phyloP scores from a whole-genome alignment of 345 rosid genomes.

The Heritiera fomes region DNA sequence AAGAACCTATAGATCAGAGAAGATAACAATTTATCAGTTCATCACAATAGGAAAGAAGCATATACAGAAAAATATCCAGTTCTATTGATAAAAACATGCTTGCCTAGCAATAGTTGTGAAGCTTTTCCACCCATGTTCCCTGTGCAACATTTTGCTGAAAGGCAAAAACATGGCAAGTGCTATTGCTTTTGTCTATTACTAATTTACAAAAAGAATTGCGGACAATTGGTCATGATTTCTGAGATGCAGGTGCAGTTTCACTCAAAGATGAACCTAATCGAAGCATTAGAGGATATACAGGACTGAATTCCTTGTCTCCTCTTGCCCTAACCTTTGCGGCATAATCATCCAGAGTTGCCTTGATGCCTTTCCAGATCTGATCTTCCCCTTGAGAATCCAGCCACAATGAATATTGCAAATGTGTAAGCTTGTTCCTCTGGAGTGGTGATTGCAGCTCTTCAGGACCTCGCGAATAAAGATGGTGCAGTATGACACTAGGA shows the following conservation, averaged over 20 bases:
- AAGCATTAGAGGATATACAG: constrained; percentile 94
- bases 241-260: constrained; percentile 33
- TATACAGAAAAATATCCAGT: background rate
- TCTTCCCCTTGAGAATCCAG: constrained; percentile 94
- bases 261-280: constrained; percentile 74
- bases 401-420: constrained; percentile 89
- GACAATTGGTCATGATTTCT: constrained; percentile 16
- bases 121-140: background rate
- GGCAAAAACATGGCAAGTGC: background rate
- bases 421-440: constrained; percentile 84
- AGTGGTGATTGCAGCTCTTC: constrained; percentile 84
- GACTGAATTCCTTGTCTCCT: constrained; percentile 97
- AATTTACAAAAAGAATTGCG: background rate
- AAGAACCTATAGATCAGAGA: background rate
- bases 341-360: constrained; percentile 96
- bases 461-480: constrained; percentile 91
- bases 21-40: constrained; percentile 4
- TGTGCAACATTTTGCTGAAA: background rate
- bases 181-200: background rate
- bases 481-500: constrained; percentile 80
- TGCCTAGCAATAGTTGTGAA: background rate
- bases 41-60: background rate
- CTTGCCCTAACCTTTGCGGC: constrained; percentile 70
- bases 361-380: constrained; percentile 96
- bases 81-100: background rate